Evolutionary conservation across 495 filamentous ascomycete species (phyloP), one percentile per base, ranked within the genome.

Genomic region (Xylaria venustula): DNA sequence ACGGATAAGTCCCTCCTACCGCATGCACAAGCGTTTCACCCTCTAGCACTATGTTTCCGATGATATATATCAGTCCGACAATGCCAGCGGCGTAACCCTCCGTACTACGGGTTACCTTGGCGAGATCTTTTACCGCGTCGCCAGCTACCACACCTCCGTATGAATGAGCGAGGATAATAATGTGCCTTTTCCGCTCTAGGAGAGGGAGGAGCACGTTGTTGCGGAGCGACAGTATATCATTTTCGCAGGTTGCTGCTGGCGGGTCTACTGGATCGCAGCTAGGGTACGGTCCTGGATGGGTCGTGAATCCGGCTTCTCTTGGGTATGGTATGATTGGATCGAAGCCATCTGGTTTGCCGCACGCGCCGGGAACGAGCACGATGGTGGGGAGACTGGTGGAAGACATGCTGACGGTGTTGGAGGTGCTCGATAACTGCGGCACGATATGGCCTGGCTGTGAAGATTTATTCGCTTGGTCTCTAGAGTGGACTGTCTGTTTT

Each of bases 321-420:
- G 45, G 36, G 32, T 52, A n/a, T 36, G 57, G 32, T n/a, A 52
- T 1, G 4, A 60, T 15, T 6, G 2, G 7, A 3, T 22, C 37
- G 17, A 60, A 51, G 12, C 34, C 22, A 4, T 2, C 36, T 4
- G 57, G 57, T 28, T 11, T 51, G 8, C 45, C 32, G 15, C 50
- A 59, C n/a, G 56, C 56, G 5, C 56, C 56, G 6, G 56, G 45
- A 14, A 59, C 56, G 4, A 51, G 44, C 3, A 51, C 28, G 22
- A 50, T 54, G 3, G 7, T 42, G 12, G 34, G 22, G 25, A 44
- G 37, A 28, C 8, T 3, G 7, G 7, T 32, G 7, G 47, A 7
- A 32, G 47, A 19, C 28, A 50, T 50, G 7, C 4, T 50, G 2
- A 50, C 5, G 30, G 11, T 34, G 30, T 34, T 34, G 30, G 30